Percentiles rank a stretch among this genome's conserved stretches.
Evolutionary conservation across 371 early-diverging fungal species (phyloP).

Genomic region (Chytridium lagenaria): DNA sequence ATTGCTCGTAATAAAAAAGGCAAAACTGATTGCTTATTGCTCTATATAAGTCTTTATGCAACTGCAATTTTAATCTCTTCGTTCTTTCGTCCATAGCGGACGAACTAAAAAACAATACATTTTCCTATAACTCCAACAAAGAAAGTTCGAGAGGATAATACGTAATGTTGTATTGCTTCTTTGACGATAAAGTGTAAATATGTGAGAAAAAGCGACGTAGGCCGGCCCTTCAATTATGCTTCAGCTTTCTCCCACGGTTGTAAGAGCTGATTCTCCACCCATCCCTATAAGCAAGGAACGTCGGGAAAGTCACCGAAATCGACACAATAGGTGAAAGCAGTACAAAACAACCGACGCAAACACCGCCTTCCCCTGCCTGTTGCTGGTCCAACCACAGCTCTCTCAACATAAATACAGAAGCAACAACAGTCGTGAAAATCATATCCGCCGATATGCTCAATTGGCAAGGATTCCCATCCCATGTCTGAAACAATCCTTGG

Average conservation of each 20-base stretch:
- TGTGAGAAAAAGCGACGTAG: too few species aligned
- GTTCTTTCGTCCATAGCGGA: too few species aligned
- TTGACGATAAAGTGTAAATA: too few species aligned
- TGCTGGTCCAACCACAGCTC: conserved; percentile 20
- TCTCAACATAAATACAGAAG: conserved; percentile 27
- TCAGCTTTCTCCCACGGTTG: background rate
- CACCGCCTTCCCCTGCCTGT: conserved; percentile 2
- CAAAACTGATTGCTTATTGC: too few species aligned
- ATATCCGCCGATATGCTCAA: conserved; percentile 38
- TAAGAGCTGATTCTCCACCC: conserved; percentile 30
- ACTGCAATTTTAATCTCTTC: background rate
- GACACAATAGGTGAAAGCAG: conserved; percentile 22
- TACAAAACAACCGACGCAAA: background rate
- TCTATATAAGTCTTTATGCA: too few species aligned
- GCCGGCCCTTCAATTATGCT: background rate
- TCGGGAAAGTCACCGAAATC: conserved; percentile 30
- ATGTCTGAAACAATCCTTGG: background rate
- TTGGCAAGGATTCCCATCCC: conserved; percentile 29
- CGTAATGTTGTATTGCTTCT: too few species aligned
- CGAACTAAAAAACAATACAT: too few species aligned
- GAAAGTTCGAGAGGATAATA: too few species aligned
- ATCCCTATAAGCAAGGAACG: conserved; percentile 40
- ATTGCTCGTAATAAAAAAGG: too few species aligned
- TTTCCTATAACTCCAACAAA: too few species aligned
- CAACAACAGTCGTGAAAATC: conserved; percentile 30